Conservation (phyloP, 768 basidiomycete species). For the Pluteus cervinus region DNA sequence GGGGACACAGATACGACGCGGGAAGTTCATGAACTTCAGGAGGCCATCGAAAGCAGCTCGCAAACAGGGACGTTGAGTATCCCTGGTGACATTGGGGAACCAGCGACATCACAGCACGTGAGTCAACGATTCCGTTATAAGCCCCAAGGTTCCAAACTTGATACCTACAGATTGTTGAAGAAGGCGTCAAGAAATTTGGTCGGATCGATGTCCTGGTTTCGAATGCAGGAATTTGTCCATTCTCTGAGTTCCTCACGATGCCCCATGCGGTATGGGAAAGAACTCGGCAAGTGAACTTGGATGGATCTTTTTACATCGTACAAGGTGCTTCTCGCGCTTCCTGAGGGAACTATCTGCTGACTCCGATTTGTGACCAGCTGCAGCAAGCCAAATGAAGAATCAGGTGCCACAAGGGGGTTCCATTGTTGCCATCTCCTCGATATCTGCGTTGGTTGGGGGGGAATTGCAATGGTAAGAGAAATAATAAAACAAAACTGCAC, state of each 20-base stretch:
- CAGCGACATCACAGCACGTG: conserved; percentile 51
- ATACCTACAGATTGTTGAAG: conserved; percentile 50
- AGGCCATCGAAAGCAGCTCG: too few species aligned
- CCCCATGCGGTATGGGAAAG: conserved; percentile 55
- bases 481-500: background rate
- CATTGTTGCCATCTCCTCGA: conserved; percentile 74
- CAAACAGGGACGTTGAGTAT: too few species aligned
- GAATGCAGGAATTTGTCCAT: conserved; percentile 66
- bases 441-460: conserved; percentile 74
- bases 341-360: conserved; percentile 7
- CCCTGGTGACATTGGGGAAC: conserved; percentile 60
- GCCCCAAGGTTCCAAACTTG: background rate
- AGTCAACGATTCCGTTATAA: conserved; percentile 4
- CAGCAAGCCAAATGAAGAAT: conserved; percentile 67
- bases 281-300: conserved; percentile 67
- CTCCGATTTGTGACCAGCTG: conserved; percentile 29
- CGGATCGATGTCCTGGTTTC: conserved; percentile 52
- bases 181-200: conserved; percentile 53
- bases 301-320: conserved; percentile 68
- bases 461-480: conserved; percentile 52
- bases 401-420: conserved; percentile 68
- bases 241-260: conserved; percentile 70
- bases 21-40: conserved; percentile 40
- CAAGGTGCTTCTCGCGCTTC: conserved; percentile 56
- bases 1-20: conserved; percentile 49